Base-by-base conservation (phyloP, 192 early-diverging fungal genomes). In the Chytriomyces hyalinus region DNA sequence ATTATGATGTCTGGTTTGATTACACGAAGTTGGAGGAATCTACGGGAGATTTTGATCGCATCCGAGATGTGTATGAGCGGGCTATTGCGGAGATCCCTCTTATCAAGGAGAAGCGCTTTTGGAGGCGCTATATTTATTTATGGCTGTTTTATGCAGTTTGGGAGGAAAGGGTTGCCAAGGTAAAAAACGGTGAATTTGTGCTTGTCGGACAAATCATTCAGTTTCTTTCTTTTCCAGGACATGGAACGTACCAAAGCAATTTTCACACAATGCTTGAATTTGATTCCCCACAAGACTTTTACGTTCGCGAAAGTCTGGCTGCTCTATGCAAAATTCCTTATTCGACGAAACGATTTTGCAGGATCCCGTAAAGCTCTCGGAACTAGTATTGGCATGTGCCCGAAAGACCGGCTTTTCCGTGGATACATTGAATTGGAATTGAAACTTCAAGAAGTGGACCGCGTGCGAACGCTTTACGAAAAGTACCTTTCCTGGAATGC, bases 1-100 rank as follows among this genome's bases (percentile, higher is more conserved):
- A 99, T 79, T 98, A 98, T 79, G 98, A 99, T 67, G 84, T 92
- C n/a, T 99, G 98, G 98, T 94, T 99, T 66, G 98, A 98, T 81
- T 98, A 97, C 80, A 90, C 89, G 20, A 85, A 92, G 65, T 83
- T 99, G 15, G 98, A 99, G 70, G 98, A 98, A 71, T 81, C 85
- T 0, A 82, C 88, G 0, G 92, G 90, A 13, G 89, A 94, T 70
- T 75, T 85, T 9, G 90, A 88, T 4, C 91, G 92, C 44, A 90
- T 96, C 10, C 88, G 98, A n/a, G 95, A 98, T 61, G 88, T 96
- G 7, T 99, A 98, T 78, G 96, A 98, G 85, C 91, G 96, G 2
- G 96, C 96, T 5, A 94, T 99, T 76, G 93, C 93, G 8, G 90
- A 96, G 74, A 85, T 92, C 10, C 98, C 98, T 1, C 87, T 88